Evolutionary conservation across 2,329 filamentous ascomycete genomes (phyloP).

Genomic region (Xylariomycetidae sp.): DNA sequence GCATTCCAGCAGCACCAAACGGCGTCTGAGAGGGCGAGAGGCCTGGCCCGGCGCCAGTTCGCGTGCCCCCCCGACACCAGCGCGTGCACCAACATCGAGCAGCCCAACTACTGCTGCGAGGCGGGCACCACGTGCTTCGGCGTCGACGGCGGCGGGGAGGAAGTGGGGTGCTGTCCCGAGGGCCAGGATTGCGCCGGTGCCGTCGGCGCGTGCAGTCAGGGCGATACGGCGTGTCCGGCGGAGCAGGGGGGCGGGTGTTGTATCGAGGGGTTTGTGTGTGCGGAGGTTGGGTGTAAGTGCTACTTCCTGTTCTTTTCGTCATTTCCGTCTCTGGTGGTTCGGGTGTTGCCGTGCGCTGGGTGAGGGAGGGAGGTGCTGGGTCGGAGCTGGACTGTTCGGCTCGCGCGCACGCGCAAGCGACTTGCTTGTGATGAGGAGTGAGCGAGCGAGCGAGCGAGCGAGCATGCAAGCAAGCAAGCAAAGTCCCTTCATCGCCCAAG

Average conservation of each 20-base stretch:
- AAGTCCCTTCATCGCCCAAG: too few relatives aligned
- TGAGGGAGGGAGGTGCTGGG: too few relatives aligned
- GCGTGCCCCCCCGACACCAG: conserved; percentile 61
- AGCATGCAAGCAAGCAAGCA: too few relatives aligned
- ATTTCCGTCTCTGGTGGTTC: too few relatives aligned
- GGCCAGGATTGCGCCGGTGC: conserved; percentile 58
- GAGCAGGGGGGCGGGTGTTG: conserved; percentile 70
- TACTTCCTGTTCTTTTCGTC: too few relatives aligned
- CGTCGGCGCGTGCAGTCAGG: conserved; percentile 55
- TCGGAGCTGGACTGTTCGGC: too few relatives aligned
- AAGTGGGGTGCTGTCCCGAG: conserved; percentile 68
- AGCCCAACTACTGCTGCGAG: conserved; percentile 67
- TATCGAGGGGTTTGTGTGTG: conserved; percentile 63
- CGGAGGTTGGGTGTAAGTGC: conserved; percentile 65
- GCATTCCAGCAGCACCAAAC: conserved; percentile 35
- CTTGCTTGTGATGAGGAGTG: too few relatives aligned
- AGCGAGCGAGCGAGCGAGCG: too few relatives aligned
- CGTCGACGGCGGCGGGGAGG: conserved; percentile 57
- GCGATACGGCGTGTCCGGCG: conserved; percentile 58
- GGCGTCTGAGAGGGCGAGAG: conserved; percentile 4
- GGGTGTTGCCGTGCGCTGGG: too few relatives aligned
- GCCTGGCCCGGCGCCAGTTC: conserved; percentile 46
- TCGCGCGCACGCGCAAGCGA: too few relatives aligned
- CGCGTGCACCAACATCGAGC: conserved; percentile 57
- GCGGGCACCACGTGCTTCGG: conserved; percentile 59